Evolutionary conservation across 345 rosid species (phyloP).

Genomic region (Euclidium syriacum): DNA sequence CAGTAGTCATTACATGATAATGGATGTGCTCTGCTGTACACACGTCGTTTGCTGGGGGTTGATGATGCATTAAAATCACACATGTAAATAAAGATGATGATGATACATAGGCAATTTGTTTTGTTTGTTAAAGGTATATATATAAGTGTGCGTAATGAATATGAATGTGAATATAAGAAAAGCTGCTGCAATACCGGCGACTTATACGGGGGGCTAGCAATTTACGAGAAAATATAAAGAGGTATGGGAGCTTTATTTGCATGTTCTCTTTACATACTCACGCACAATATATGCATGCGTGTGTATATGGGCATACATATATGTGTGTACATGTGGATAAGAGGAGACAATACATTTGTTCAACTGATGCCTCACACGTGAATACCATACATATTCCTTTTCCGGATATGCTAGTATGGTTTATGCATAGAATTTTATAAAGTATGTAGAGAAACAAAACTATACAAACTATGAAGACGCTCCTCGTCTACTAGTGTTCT

Average conservation of each 20-base stretch:
- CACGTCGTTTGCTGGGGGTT: slow-evolving; percentile 1
- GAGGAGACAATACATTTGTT: slow-evolving; percentile 21
- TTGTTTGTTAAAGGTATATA: no score
- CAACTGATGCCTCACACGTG: slow-evolving; percentile 19
- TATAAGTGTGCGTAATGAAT: not conserved
- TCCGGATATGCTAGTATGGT: not conserved
- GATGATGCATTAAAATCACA: not conserved
- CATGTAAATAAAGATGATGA: not conserved
- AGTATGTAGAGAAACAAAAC: no score
- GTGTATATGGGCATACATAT: not conserved
- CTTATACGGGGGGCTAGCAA: slow-evolving; percentile 19
- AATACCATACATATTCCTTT: slow-evolving; percentile 23
- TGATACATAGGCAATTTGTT: no score
- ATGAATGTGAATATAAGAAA: not conserved
- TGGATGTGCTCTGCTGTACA: not conserved
- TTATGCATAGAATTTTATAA: not conserved
- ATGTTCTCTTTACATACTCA: slow-evolving; percentile 23
- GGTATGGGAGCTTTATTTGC: slow-evolving; percentile 21
- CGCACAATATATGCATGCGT: not conserved
- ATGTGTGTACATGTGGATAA: slow-evolving; percentile 12
- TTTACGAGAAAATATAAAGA: slow-evolving; percentile 30
- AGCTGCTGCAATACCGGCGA: slow-evolving; percentile 25
- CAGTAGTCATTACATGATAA: slow-evolving; percentile 1
- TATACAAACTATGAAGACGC: no score
- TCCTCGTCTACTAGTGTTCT: no score